Evolutionary conservation across 2,329 filamentous ascomycete species (phyloP), one percentile per base, ranked within the genome.

Genomic region (Fusarium armeniacum): DNA sequence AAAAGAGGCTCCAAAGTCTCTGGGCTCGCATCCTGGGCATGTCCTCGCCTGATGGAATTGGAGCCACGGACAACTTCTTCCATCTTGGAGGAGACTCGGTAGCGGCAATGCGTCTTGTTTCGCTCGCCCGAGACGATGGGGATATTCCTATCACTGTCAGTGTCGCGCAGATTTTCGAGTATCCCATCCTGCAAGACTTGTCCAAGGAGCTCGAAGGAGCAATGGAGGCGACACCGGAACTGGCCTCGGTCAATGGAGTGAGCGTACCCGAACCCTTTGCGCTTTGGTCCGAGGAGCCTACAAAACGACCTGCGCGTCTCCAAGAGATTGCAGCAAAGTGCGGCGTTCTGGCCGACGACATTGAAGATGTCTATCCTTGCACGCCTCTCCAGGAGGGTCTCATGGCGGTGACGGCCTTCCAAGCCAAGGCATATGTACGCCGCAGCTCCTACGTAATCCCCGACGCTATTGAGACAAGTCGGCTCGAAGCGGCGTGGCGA

Each of bases 1-100:
- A 54, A 44, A 54, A 35, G 51, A 54, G 51, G 38, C 51, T 54
- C 44, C 51, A 54, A 54, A 54, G 51, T 44, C 51, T 54, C 38
- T 54, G 51, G 51, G 51, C 51, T 28, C 51, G 51, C 51, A 44
- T 54, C 51, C 51, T 54, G 51, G 51, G 51, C 20, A 54, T 54
- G 38, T 54, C 51, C 40, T 54, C 51, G 51, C 51, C 51, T 44
- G 51, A 44, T 54, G 38, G 38, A 54, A 54, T 54, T 30, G 51
- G 51, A 54, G 51, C 40, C 51, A 54, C 51, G 18, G 51, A 54
- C 38, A 54, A 54, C 51, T 54, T 54, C 40, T 54, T 54, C 51
- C 38, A 54, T 54, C 51, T 54, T 44, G 51, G 51, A 54, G 51
- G 51, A 54, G 51, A 54, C 51, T 54, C 51, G 28, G 51, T 52